Evolutionary conservation across 345 rosid species (phyloP).

Genomic region (Eucalyptus sp.): DNA sequence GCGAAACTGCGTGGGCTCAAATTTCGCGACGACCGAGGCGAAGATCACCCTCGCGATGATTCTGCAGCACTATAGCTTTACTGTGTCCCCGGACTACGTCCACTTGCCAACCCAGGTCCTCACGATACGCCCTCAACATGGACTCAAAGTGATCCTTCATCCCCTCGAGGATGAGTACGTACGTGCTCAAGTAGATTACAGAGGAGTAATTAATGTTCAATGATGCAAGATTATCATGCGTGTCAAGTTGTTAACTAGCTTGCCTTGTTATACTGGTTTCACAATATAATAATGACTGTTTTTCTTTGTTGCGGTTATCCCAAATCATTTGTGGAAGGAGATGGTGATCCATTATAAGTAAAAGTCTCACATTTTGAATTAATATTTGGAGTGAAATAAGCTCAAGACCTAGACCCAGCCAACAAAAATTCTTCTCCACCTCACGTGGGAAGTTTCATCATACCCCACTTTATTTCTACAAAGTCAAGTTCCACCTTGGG

Average conservation of each 20-base stretch:
- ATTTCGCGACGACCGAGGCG: constrained; percentile 12
- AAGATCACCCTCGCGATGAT: constrained; percentile 35
- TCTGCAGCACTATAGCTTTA: constrained; percentile 21
- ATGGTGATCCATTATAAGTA: too few species aligned
- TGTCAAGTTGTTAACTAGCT: background rate
- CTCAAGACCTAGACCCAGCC: too few species aligned
- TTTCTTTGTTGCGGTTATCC: background rate
- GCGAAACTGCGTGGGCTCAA: constrained; percentile 21
- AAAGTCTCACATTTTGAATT: too few species aligned
- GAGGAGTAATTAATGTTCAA: background rate
- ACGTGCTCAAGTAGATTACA: background rate
- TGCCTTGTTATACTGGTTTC: background rate
- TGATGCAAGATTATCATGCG: background rate
- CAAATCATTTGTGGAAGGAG: too few species aligned
- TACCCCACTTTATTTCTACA: too few species aligned
- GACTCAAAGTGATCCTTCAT: constrained; percentile 22
- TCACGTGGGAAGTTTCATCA: too few species aligned
- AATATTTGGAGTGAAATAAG: too few species aligned
- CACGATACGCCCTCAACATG: constrained; percentile 16
- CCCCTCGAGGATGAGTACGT: background rate
- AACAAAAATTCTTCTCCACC: too few species aligned
- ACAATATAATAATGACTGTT: background rate
- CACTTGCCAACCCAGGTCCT: constrained; percentile 13
- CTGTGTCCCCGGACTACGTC: constrained; percentile 18
- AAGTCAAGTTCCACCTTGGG: too few species aligned